phyloP scores from a whole-genome alignment of 139 green algal species.

The Axilococcus clingmanii region DNA sequence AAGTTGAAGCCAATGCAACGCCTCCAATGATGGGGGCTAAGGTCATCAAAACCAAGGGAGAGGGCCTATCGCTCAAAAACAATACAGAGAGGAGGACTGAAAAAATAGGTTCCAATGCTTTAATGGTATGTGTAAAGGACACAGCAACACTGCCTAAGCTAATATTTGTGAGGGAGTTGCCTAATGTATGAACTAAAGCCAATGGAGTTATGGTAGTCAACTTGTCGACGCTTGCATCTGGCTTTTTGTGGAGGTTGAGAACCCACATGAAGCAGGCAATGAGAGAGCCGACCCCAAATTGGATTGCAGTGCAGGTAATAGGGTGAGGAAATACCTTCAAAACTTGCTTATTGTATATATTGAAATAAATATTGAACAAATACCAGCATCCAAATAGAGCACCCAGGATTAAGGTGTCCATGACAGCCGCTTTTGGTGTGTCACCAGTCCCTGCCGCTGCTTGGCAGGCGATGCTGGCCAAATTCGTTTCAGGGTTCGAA shows the following conservation, averaged over 20 bases:
- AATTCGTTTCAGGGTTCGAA: constrained; percentile 3
- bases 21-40: constrained; percentile 88
- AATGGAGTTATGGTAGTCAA: constrained; percentile 79
- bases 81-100: constrained; percentile 72
- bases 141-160: constrained; percentile 89
- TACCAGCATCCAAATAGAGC: constrained; percentile 91
- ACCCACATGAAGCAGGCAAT: constrained; percentile 63
- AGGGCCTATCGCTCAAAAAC: constrained; percentile 75
- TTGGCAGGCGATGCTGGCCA: neutral
- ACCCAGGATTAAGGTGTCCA: constrained; percentile 1
- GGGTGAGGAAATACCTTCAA: constrained; percentile 84
- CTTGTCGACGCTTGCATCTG: neutral
- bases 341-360: constrained; percentile 91
- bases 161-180: constrained; percentile 97
- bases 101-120: constrained; percentile 96
- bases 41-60: constrained; percentile 52
- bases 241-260: constrained; percentile 45
- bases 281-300: constrained; percentile 71
- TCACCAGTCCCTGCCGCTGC: neutral
- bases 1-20: constrained; percentile 75
- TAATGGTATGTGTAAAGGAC: constrained; percentile 99
- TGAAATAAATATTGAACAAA: constrained; percentile 96
- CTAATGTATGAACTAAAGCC: constrained; percentile 88
- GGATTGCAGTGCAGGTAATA: constrained; percentile 76
- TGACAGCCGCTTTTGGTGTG: no score